phyloP scores from a whole-genome alignment of 83 land plant genomes.

The Isoetes engelmannii region DNA sequence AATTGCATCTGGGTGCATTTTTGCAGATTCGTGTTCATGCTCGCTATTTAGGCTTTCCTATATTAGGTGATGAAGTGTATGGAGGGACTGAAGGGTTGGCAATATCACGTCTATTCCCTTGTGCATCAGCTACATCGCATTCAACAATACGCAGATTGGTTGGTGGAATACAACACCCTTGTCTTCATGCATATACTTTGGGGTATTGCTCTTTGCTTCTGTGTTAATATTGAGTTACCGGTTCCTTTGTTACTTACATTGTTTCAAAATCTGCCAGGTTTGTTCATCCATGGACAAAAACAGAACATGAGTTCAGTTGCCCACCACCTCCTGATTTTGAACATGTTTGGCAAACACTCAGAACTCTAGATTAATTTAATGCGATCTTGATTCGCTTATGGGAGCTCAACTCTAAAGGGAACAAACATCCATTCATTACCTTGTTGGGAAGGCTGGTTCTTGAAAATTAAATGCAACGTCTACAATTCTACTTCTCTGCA shows the following conservation, averaged over 20 bases:
- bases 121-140: conserved; percentile 31
- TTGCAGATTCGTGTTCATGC: conserved; percentile 93
- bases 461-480: too few relatives aligned
- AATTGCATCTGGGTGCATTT: not conserved
- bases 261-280: conserved; percentile 43
- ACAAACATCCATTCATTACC: too few relatives aligned
- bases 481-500: too few relatives aligned
- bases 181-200: conserved; percentile 81
- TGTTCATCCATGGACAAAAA: conserved; percentile 63
- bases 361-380: conserved; percentile 35
- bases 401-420: too few relatives aligned
- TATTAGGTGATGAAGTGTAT: conserved; percentile 87
- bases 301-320: conserved; percentile 54
- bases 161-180: conserved; percentile 61
- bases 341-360: conserved; percentile 39
- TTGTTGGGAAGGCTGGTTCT: too few relatives aligned
- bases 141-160: conserved; percentile 38
- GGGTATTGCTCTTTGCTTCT: conserved; percentile 42
- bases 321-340: conserved; percentile 81
- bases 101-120: conserved; percentile 47
- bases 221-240: not conserved
- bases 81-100: conserved; percentile 83
- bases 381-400: conserved; percentile 22
- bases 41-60: conserved; percentile 74
- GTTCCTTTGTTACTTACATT: not conserved